Base-by-base conservation (phyloP, 129 eudicot genomes). In the Tagetes patula region DNA sequence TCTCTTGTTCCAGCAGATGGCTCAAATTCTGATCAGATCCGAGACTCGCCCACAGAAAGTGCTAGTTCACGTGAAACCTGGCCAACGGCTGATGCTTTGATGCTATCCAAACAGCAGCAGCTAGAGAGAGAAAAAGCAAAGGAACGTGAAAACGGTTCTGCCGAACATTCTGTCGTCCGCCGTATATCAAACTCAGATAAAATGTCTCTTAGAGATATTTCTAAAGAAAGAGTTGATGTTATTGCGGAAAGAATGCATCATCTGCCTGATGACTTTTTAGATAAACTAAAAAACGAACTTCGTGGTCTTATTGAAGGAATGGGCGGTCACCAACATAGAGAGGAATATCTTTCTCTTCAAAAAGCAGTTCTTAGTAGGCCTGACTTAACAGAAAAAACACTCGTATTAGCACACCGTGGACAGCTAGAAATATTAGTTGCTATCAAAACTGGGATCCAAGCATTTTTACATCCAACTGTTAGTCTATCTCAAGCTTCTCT, bases 61-160 rank as follows among this genome's bases (percentile, higher is more conserved):
- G 98, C 98, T 8, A 90, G 97, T 72, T 94, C 98, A 41, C 90
- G 92, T 10, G 98, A 94, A 70, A 94, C 96, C 8, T 94, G 96
- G 91, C 98, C 98, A 58, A 86, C 93, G 8, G 73, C 86, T 38
- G 95, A 86, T 75, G 87, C 90, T 33, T 73, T 90, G 69, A 76
- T 78, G 63, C 30, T 78, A 37, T 80, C 83, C 65, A 86, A 84
- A 69, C 87, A 85, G 62, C 13, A 84, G 74, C 87, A 85, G 52
- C 10, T 79, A 77, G 93, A 90, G 73, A 82, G 83, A 59, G 98
- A 82, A 48, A 86, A 82, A 50, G 84, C 74, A 8, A 79, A 79
- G 32, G 79, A 83, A 73, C 76, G 77, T 69, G 89, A 89, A 20
- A 87, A 83, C 50, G 93, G 86, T 12, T 79, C 79, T 39, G 82